phyloP scores from a whole-genome alignment of 108 stramenopile species.

The Nannochloropsis salina region DNA sequence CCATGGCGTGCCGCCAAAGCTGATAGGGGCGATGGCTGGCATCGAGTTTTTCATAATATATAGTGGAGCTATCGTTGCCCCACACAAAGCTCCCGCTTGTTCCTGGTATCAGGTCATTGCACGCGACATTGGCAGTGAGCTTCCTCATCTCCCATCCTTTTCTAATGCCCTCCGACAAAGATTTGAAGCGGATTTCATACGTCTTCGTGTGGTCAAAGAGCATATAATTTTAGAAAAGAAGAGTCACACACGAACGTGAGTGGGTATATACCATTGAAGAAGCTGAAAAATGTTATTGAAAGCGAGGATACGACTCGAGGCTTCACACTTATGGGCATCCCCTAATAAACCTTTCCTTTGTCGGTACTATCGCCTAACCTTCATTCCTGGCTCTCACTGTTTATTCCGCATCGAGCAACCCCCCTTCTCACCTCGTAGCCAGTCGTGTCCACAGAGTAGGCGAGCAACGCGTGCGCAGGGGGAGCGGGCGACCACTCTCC shows the following conservation, averaged over 20 bases:
- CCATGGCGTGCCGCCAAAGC: conserved; percentile 57
- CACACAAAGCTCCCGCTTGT: conserved; percentile 62
- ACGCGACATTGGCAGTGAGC: conserved; percentile 8
- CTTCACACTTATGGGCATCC: too few relatives aligned
- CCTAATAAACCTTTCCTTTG: too few relatives aligned
- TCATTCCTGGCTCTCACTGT: neutral
- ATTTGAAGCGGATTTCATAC: conserved; percentile 67
- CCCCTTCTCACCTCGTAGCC: conserved; percentile 66
- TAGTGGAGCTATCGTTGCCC: conserved; percentile 64
- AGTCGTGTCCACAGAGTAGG: conserved; percentile 75
- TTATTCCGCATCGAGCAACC: neutral
- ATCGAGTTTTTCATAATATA: conserved; percentile 61
- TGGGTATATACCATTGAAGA: too few relatives aligned
- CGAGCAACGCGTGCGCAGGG: conserved; percentile 60
- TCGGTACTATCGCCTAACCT: neutral
- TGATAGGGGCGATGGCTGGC: conserved; percentile 59
- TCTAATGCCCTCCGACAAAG: conserved; percentile 58
- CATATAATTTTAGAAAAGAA: too few relatives aligned
- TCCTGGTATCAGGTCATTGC: conserved; percentile 54
- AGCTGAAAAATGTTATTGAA: too few relatives aligned
- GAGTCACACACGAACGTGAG: too few relatives aligned
- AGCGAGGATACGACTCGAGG: too few relatives aligned
- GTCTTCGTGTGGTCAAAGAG: conserved; percentile 25
- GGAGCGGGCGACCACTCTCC: conserved; percentile 65
- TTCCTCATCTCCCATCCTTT: neutral